Base-by-base conservation (phyloP, 345 rosid species). In the Cardamine occulta region DNA sequence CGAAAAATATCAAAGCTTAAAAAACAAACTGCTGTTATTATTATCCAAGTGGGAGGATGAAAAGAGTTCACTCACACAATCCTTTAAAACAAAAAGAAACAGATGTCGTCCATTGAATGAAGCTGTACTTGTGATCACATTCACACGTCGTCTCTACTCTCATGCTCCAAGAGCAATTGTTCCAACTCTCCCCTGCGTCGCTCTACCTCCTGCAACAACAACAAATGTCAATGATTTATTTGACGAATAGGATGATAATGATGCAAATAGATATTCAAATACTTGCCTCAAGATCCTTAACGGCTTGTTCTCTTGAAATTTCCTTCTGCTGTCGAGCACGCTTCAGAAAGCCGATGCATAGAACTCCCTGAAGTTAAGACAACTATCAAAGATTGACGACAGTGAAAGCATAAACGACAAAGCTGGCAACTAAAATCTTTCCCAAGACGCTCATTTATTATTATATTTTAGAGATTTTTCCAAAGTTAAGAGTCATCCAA, bases 281-380 rank as follows among this genome's bases (percentile, higher is more conserved):
- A 78, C 84, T 80, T 80, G 88, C 97, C 96, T 92, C 96, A 55
- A 95, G 79, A 79, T 90, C 97, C 81, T 81, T 86, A 73, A 86
- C 66, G 15, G 97, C 96, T 83, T 92, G 93, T 68, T 88, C 97
- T 82, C 90, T 90, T 23, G 97, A 75, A 55, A 87, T 72, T 70
- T 87, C 89, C 71, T 89, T 86, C 80, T 82, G 21, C 83, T 87
- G 93, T 17, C 89, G 87, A 35, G 91, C 73, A 53, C 96, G 97
- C 83, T 89, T 92, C 60, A 95, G 80, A 62, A 82, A 90, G 77
- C 97, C 97, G 7, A 95, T 87, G 89, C 99, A 95, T 39, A 92
- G 75, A 70, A 95, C 60, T 66, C 99, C 99, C 97, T 95, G 80
- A 61, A 51, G 70, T 47, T 31, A 24, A 60, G 58, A 66, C 18